Conservation (phyloP, 1,284 basidiomycete genomes). For the Fomitiporia mediterranea region DNA sequence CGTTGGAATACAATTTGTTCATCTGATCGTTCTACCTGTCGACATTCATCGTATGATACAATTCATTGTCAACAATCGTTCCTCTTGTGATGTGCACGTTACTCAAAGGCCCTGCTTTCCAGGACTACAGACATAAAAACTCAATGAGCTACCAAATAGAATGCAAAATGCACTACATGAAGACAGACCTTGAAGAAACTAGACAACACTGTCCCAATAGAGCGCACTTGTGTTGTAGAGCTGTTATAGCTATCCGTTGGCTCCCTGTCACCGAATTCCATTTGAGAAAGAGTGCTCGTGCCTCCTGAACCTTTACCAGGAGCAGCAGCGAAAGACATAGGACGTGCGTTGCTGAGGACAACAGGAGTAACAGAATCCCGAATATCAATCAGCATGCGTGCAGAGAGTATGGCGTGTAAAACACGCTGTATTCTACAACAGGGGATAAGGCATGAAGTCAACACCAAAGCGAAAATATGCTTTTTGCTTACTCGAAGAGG, state of each 20-base stretch:
- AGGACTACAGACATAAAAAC: too few relatives aligned
- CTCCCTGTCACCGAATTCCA: background rate
- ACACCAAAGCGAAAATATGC: background rate
- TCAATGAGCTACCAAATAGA: background rate
- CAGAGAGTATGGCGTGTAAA: constrained; percentile 13
- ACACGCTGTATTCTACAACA: constrained; percentile 8
- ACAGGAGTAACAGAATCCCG: background rate
- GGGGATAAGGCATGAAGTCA: background rate
- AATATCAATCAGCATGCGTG: constrained; percentile 6
- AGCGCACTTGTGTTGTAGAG: background rate
- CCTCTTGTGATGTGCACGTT: constrained; percentile 1
- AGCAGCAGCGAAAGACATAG: constrained; percentile 1
- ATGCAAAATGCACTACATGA: background rate
- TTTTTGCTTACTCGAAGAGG: background rate
- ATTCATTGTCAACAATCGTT: constrained; percentile 2
- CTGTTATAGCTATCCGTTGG: background rate
- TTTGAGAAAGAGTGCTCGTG: background rate
- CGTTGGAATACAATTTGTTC: too few relatives aligned
- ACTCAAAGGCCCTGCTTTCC: constrained; percentile 2
- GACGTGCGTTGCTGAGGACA: background rate
- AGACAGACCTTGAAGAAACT: background rate
- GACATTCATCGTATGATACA: background rate
- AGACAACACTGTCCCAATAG: background rate
- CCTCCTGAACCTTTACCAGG: background rate
- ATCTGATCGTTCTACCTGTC: too few relatives aligned